Evolutionary conservation across 2,329 filamentous ascomycete species (phyloP), one percentile per base, ranked within the genome.

Genomic region (Trichoderma pleuroti): DNA sequence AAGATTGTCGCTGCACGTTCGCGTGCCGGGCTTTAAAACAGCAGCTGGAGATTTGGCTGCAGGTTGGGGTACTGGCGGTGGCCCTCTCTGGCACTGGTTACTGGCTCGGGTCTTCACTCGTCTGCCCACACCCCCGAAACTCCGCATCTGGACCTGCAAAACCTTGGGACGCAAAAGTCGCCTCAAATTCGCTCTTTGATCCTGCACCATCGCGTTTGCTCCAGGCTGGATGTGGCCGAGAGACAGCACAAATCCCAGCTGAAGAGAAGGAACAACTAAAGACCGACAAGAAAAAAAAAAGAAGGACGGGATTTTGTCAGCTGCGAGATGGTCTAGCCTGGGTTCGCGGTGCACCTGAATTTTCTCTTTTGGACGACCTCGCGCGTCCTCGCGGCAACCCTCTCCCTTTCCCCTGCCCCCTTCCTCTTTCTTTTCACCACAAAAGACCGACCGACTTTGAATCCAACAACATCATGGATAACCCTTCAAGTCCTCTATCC

Each of bases 401-500:
- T 49, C 64, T 57, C 8, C 24, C 24, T 21, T n/a, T 46, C n/a
- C 30, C 59, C 32, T 24, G 7, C 46, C n/a, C 57, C 59, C 39
- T 30, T 59, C 59, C 32, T 30, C 34, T 66, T 21, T 57, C 26
- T 26, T 57, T 60, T 46, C 24, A 36, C 18, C 26, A 16, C 28
- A 28, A 34, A 54, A 72, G 54, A 21, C n/a, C 26, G 39, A 28
- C n/a, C 34, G 57, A 42, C 28, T 39, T 57, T 18, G 34, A 5
- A 69, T 70, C 30, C 21, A 39, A 59, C 24, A 39, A 59, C 34
- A 28, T 64, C 73, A 79, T 80, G 76, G 75, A 74, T 57, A 16
- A 30, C 32, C 71, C 74, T 39, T 75, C 75, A 69, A 79, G 75
- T 70, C 77, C 77, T 70, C 72, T 76, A 67, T 75, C 78, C 34